These are phyloP conservation scores for Alternaria novae-zelandiae DNA, from an alignment of 2,329 filamentous ascomycete species.

Conservation along the genomic window DNA sequence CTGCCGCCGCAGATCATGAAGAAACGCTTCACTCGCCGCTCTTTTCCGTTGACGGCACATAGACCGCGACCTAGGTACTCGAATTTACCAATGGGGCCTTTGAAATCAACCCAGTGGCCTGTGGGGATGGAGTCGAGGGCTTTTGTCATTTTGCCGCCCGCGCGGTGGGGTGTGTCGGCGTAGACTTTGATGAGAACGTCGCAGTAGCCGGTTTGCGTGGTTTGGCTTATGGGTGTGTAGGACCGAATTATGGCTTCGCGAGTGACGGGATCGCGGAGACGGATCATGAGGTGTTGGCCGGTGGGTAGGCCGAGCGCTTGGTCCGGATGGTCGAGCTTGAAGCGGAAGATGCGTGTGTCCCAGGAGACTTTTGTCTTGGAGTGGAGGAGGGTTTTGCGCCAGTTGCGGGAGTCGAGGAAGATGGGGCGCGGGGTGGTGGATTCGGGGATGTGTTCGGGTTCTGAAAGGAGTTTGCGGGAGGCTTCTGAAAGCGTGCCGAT, in stretches of 20 bases:
- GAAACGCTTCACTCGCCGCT: slow-evolving; percentile 68
- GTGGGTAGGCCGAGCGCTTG: slow-evolving; percentile 79
- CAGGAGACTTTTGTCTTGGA: slow-evolving; percentile 72
- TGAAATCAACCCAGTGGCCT: slow-evolving; percentile 80
- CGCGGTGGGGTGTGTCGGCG: slow-evolving; percentile 61
- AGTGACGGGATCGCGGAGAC: slow-evolving; percentile 73
- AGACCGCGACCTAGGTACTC: slow-evolving; percentile 73
- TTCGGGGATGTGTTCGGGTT: slow-evolving; percentile 51
- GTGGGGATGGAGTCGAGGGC: slow-evolving; percentile 75
- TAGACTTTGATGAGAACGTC: slow-evolving; percentile 87
- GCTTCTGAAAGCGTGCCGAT: slow-evolving; percentile 75
- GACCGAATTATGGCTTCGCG: slow-evolving; percentile 78
- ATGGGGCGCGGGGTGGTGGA: slow-evolving; percentile 57
- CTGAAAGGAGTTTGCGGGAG: slow-evolving; percentile 62
- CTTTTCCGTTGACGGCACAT: slow-evolving; percentile 65
- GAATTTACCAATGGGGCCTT: slow-evolving; percentile 87
- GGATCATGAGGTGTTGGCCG: slow-evolving; percentile 87
- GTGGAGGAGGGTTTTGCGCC: slow-evolving; percentile 76
- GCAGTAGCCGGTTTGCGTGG: slow-evolving; percentile 65
- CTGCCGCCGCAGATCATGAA: slow-evolving; percentile 87
- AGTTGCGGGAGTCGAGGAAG: slow-evolving; percentile 75
- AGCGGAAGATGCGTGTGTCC: slow-evolving; percentile 83
- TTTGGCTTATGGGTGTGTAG: slow-evolving; percentile 83
- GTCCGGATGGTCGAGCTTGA: slow-evolving; percentile 72
- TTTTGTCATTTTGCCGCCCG: slow-evolving; percentile 81